Evolutionary conservation across 2,329 filamentous ascomycete species (phyloP), one percentile per base, ranked within the genome.

Genomic region (Aspergillus sp.): DNA sequence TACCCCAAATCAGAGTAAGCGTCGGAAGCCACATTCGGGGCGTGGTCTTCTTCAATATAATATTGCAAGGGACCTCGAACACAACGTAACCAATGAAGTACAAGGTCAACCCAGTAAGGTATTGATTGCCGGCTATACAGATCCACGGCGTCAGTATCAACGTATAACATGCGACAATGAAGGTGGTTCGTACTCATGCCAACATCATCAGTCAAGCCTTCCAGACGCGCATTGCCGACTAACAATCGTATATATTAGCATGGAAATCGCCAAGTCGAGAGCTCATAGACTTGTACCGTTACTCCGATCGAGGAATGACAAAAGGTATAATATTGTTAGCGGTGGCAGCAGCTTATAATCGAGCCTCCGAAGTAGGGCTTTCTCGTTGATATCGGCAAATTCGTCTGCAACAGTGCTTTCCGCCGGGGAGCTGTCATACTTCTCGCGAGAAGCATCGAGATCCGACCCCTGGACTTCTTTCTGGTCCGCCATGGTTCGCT

Each of bases 1-100:
- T 73, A 3, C 83, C 83, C 78, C 83, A 85, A 34, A 72, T 45
- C 15, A 84, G 69, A 57, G 81, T 83, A 15, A 79, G 66, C 0
- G 76, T 78, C 0, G 78, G 76, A 1, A 79, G 69, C 76, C 76
- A 79, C 23, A 74, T 69, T 4, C 73, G 73, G 0, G 77, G 77
- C 0, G 73, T 76, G 2, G 76, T 76, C 54, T 67, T 69, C 50
- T 78, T 80, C 7, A 80, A 63, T n/a, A 78, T 63, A 15, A 79
- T 73, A 57, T 81, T 81, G 66, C 74, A 76, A 3, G 79, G 79
- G 7, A 80, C 71, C 55, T 80, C 76, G 52, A 78, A 77, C 2
- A 76, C 59, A 5, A 77, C 74, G 54, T 78, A 79, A 15, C 73
- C 74, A 43, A 78, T 67, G 58, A 79, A 79, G 61, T 76, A 78